phyloP scores from a whole-genome alignment of 1,139 yeast genomes.

The Geotrichum fermentans region DNA sequence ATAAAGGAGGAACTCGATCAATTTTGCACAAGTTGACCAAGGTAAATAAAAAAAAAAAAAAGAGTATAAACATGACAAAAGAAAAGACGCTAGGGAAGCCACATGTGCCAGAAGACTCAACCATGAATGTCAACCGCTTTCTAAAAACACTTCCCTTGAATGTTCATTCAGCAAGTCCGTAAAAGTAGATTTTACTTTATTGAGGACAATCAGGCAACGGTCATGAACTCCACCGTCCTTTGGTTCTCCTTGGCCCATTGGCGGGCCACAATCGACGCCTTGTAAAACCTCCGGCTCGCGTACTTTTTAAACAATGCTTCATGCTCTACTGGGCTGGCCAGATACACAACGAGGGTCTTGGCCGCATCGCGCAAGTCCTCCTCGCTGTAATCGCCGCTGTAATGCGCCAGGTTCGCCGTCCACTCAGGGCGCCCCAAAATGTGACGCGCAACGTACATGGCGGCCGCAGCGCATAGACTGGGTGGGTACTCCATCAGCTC shows the following conservation, averaged over 20 bases:
- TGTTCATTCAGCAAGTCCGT: too few relatives aligned
- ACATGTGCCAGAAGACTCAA: too few relatives aligned
- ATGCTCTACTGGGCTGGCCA: slow-evolving; percentile 76
- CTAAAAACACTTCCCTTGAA: too few relatives aligned
- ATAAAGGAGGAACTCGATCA: too few relatives aligned
- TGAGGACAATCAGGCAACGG: too few relatives aligned
- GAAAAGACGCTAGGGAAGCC: too few relatives aligned
- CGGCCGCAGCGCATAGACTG: slow-evolving; percentile 64
- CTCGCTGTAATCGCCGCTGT: slow-evolving; percentile 82
- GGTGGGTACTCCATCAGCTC: slow-evolving; percentile 76
- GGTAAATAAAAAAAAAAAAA: too few relatives aligned
- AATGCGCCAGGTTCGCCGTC: slow-evolving; percentile 78
- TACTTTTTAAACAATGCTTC: slow-evolving; percentile 93
- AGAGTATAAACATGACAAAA: too few relatives aligned
- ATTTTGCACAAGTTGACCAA: too few relatives aligned
- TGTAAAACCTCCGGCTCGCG: slow-evolving; percentile 84
- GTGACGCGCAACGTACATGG: slow-evolving; percentile 81
- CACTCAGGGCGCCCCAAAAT: slow-evolving; percentile 57
- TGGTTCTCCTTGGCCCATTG: slow-evolving; percentile 50
- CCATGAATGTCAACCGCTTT: too few relatives aligned
- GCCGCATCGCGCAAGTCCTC: slow-evolving; percentile 67
- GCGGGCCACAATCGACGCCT: slow-evolving; percentile 81
- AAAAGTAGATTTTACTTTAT: too few relatives aligned
- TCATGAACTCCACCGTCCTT: background rate
- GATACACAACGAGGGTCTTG: slow-evolving; percentile 68